Evolutionary conservation across 83 land plant species (phyloP).

Genomic region (Picea mariana): DNA sequence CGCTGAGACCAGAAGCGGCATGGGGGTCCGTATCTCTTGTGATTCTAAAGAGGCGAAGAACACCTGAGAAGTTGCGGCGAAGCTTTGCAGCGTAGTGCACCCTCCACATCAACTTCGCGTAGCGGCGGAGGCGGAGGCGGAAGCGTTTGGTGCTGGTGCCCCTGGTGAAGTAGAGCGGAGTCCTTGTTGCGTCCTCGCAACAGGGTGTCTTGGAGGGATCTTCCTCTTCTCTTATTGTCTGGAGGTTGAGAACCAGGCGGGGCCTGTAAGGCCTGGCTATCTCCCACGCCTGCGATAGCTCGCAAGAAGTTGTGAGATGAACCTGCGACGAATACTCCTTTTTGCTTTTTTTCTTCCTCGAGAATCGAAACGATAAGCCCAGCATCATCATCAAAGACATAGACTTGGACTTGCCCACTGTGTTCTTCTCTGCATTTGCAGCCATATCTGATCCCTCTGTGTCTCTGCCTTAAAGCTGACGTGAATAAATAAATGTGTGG

Average conservation of each 20-base stretch:
- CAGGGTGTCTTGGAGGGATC: neutral
- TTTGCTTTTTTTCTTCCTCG: neutral
- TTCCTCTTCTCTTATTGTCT: neutral
- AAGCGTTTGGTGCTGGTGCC: neutral
- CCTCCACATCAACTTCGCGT: neutral
- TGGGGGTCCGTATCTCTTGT: no score
- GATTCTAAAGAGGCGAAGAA: neutral
- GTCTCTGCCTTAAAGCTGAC: no score
- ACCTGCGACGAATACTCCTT: neutral
- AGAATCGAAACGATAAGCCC: no score
- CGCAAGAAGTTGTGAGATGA: neutral
- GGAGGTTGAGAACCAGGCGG: neutral
- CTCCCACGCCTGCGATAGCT: neutral
- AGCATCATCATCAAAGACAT: no score
- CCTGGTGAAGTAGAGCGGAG: neutral
- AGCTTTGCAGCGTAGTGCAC: neutral
- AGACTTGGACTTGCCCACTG: no score
- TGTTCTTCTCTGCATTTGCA: no score
- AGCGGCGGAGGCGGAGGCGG: neutral
- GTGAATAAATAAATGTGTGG: no score
- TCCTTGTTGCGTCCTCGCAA: neutral
- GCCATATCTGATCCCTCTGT: no score
- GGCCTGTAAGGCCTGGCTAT: conserved; percentile 9
- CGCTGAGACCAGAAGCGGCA: no score
- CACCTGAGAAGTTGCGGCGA: neutral